Base-by-base conservation (phyloP, 73 alveolate species). In the Paraurostyla sp. region DNA sequence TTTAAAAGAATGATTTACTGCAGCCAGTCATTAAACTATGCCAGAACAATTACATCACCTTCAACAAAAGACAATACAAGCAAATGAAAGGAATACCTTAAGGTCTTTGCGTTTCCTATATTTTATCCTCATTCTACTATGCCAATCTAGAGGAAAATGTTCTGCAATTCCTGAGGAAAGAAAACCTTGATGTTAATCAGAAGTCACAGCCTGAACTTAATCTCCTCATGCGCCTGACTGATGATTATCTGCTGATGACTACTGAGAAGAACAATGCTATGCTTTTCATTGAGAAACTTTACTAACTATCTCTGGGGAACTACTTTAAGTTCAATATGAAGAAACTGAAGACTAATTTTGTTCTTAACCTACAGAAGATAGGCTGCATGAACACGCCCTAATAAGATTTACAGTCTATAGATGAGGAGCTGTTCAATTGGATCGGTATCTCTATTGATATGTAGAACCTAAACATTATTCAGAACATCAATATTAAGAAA, bases 151-250 rank as follows among this genome's bases (percentile, higher is more conserved):
- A 91, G 42, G 88, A 91, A 36, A 76, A 58, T 25, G 93, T 75
- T 0, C 68, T 91, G 18, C 62, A 65, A 56, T 91, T 85, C 80
- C 65, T 91, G 42, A 56, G 92, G 30, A 51, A 91, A 38, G 80
- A 48, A n/a, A 48, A 49, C 60, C 18, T 33, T 20, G 81, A 46
- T 25, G n/a, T n/a, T n/a, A n/a, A n/a, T n/a, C n/a, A n/a, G n/a
- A n/a, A n/a, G n/a, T n/a, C n/a, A n/a, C n/a, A 83, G 38, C 88
- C 83, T 11, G 90, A 71, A 48, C 29, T 91, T 7, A 76, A 73
- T 41, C 76, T 91, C 20, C 89, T 91, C 27, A 91, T 91, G 96
- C 35, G 96, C 25, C 96, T 91, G 0, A 91, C 96, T 18, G 96
- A 91, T 57, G 96, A 91, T 73, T 91, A 85, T 45, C 59, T 91